These are phyloP conservation scores for Telfairia occidentalis DNA, from an alignment of 331 rosid genomes.

Conservation along the genomic window DNA sequence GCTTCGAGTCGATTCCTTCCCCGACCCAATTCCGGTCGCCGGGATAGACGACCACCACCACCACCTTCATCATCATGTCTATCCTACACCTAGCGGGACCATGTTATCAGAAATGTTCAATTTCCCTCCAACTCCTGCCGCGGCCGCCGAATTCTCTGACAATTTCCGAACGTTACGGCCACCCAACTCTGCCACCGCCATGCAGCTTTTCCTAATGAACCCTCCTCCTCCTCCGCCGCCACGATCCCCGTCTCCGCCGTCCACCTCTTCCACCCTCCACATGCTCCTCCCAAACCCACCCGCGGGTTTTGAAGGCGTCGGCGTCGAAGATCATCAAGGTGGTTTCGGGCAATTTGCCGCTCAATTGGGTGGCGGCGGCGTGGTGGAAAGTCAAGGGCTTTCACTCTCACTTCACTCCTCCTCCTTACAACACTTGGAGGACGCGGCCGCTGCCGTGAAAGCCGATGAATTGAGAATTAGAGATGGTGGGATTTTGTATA, in stretches of 20 bases:
- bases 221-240: conserved; percentile 66
- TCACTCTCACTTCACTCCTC: conserved; percentile 63
- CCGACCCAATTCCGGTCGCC: conserved; percentile 22
- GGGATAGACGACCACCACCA: conserved; percentile 10
- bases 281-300: conserved; percentile 79
- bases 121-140: conserved; percentile 33
- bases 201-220: conserved; percentile 90
- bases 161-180: background rate
- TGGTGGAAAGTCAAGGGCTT: conserved; percentile 65
- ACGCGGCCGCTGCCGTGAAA: conserved; percentile 34
- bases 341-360: conserved; percentile 53
- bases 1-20: conserved; percentile 24
- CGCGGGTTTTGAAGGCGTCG: conserved; percentile 14
- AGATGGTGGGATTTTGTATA: conserved; percentile 37
- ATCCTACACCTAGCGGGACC: conserved; percentile 40
- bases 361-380: too few species aligned
- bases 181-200: conserved; percentile 61
- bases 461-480: conserved; percentile 63
- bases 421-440: conserved; percentile 49
- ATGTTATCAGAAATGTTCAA: conserved; percentile 94
- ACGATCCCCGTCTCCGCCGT: conserved; percentile 47
- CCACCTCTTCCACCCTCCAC: conserved; percentile 40
- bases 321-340: conserved; percentile 28
- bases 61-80: conserved; percentile 27
- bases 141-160: conserved; percentile 32